Evolutionary conservation across 352 stramenopile genomes (phyloP), one percentile per base, ranked within the genome.

Genomic region (Pythium pyrilobum): DNA sequence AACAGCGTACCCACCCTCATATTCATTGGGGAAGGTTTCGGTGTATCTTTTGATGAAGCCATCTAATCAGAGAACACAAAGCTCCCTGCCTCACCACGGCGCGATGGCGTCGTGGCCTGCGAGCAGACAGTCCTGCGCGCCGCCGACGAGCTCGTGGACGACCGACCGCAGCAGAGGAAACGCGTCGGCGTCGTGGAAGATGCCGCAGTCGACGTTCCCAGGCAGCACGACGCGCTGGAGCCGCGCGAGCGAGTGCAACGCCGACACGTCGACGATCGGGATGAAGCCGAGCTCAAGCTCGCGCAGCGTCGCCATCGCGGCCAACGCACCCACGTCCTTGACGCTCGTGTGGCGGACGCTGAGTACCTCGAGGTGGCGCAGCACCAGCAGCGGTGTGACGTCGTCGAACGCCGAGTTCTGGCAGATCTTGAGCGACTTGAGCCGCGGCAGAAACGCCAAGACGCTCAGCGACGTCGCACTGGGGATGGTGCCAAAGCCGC

Each of bases 321-420:
- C 50, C 21, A 57, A 29, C 7, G 18, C 3, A 6, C 33, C 15
- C 15, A 57, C 27, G 18, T 20, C 25, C 15, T 25, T 25, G 16
- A 57, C 50, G 10, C 21, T 34, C 15, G 50, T 57, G 39, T 57
- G 50, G 11, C 29, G 38, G 8, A 57, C 20, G 18, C 33, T 57
- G 16, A 57, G 39, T 0, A 43, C 21, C 21, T 57, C 28, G 20
- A 57, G 50, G 3, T 48, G 10, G 0, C 3, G 5, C 0, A 57
- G 31, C 20, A 32, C n/a, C 10, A 21, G 8, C 3, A 57, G 2
- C 2, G 29, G 7, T 7, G 50, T 20, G 23, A 57, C 3, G 39
- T 49, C 39, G 38, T 57, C 5, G 29, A 57, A 57, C 12, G 41
- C 39, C 37, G 50, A 23, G 50, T 57, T 57, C 12, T 40, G 38